Evolutionary conservation across 2,329 filamentous ascomycete genomes (phyloP), one percentile per base, ranked within the genome.

Genomic region (Diaporthe citriasiana): DNA sequence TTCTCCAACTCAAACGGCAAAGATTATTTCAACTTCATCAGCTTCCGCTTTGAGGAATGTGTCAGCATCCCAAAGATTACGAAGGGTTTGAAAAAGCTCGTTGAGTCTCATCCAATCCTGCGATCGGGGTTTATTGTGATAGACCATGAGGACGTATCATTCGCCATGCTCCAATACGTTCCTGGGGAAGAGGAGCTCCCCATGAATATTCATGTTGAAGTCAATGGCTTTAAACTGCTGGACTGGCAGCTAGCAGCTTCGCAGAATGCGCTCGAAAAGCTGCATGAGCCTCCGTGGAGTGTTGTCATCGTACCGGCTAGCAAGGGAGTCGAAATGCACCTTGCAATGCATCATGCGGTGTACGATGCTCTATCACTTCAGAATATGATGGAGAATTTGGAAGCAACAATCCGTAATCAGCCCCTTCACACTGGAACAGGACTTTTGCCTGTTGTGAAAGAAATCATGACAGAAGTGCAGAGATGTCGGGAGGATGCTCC

Each of bases 281-380:
- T 93, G 4, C 84, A 90, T 55, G 76, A 80, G 0, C 91, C 91
- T 0, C 89, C 90, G 0, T 97, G 94, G 94, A 84, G 84, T 17
- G 81, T 94, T 27, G 83, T 84, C 0, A 63, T 95, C 1, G 79
- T 87, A 0, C 77, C 85, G 3, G 57, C 75, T 0, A 71, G 78
- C 0, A 66, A 75, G 0, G 57, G 70, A 1, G 47, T 76, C 6
- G 78, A 65, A 3, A 86, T 89, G 82, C 83, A 88, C 60, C 76
- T 91, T 5, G 80, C 85, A 1, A 86, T 95, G 3, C 93, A 97
- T 76, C 95, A 98, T 83, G 93, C 94, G 0, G 85, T 98, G 0
- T 98, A 97, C 77, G 95, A 98, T 83, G 95, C 95, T 0, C 87
- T 90, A 53, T 95, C 94, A 12, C 84, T 98, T 15, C 85, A 89